These are phyloP conservation scores for Ceratocystis variospora DNA, from an alignment of 2,329 filamentous ascomycete genomes.

Conservation along the genomic window DNA sequence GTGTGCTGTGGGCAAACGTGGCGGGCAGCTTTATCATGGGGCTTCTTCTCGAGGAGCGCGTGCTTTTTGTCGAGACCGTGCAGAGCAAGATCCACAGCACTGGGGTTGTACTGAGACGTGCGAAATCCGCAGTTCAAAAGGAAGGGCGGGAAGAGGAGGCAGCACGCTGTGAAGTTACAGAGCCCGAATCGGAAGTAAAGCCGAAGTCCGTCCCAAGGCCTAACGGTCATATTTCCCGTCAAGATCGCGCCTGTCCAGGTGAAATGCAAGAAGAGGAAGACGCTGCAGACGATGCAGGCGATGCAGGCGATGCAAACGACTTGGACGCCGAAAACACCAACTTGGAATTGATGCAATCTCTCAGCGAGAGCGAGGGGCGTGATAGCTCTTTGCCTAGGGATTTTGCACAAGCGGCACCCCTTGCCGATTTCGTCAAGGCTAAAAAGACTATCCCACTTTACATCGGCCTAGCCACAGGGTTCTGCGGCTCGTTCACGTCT, in stretches of 20 bases:
- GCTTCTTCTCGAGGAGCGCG: conserved; percentile 66
- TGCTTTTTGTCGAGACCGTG: conserved; percentile 44
- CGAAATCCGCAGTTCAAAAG: neutral
- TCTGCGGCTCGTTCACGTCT: conserved; percentile 80
- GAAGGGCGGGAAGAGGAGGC: neutral
- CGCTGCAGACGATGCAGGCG: neutral
- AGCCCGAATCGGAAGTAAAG: neutral
- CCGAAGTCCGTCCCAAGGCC: neutral
- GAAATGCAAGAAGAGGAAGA: neutral
- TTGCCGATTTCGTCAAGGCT: conserved; percentile 34
- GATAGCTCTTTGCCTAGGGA: neutral
- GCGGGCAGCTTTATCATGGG: conserved; percentile 71
- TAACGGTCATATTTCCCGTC: neutral
- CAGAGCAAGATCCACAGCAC: neutral
- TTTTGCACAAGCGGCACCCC: neutral
- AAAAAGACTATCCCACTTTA: conserved; percentile 87
- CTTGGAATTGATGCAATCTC: conserved; percentile 5
- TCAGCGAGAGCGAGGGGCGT: conserved; percentile 15
- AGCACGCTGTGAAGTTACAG: neutral
- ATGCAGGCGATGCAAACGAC: neutral
- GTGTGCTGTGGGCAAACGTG: conserved; percentile 78
- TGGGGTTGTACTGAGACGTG: neutral
- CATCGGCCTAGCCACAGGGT: conserved; percentile 72
- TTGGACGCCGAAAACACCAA: neutral
- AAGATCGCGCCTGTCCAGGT: neutral